phyloP scores from a whole-genome alignment of 805 yeast species.

The Barnettozyma salicaria region DNA sequence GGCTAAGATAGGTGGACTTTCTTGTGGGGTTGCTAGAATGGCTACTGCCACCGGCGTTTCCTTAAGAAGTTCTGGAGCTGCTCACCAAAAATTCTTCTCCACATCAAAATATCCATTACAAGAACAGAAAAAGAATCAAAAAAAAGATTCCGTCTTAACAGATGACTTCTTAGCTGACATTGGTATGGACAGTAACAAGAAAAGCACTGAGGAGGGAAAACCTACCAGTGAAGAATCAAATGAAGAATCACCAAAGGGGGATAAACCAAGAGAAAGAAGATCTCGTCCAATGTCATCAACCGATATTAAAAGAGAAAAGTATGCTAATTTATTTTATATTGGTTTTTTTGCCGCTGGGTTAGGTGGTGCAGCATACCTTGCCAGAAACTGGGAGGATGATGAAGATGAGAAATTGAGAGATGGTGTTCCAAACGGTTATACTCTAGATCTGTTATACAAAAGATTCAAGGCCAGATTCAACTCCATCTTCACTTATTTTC shows the following conservation, averaged over 20 bases:
- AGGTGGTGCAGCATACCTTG: conserved; percentile 61
- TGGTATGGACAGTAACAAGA: conserved; percentile 51
- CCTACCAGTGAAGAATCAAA: conserved; percentile 5
- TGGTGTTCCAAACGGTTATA: conserved; percentile 58
- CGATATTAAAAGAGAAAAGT: conserved; percentile 76
- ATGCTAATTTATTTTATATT: conserved; percentile 69
- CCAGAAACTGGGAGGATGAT: conserved; percentile 80
- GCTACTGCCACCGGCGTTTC: neutral
- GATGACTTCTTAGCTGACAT: conserved; percentile 82
- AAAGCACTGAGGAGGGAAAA: conserved; percentile 25
- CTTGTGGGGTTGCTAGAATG: neutral
- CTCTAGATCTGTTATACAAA: conserved; percentile 56
- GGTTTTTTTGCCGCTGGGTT: conserved; percentile 41
- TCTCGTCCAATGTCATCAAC: conserved; percentile 63
- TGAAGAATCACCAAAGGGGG: conserved; percentile 17
- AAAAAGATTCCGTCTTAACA: conserved; percentile 52
- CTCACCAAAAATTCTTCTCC: conserved; percentile 16
- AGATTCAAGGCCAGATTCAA: conserved; percentile 68
- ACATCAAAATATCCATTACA: conserved; percentile 10
- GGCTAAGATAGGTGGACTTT: conserved; percentile 2
- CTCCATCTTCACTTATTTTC: conserved; percentile 73
- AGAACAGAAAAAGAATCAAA: conserved; percentile 20
- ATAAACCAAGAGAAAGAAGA: conserved; percentile 25
- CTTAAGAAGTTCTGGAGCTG: neutral
- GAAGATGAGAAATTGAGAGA: conserved; percentile 57